A percentile compares a stretch with the other conserved stretches of the same genome.
Evolutionary conservation across 306 rosid genomes (phyloP).

Genomic region (Castanea sativa): DNA sequence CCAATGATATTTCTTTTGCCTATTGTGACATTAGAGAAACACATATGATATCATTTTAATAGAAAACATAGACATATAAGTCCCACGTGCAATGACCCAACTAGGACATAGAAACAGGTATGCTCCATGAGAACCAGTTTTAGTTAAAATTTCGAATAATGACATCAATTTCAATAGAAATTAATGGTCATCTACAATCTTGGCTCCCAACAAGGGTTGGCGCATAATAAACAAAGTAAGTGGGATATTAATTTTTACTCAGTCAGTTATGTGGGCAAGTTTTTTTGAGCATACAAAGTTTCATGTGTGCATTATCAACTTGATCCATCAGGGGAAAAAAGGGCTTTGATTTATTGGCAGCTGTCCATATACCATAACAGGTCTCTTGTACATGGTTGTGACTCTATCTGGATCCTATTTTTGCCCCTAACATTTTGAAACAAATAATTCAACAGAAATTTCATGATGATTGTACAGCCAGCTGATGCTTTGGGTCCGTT

Average conservation of each 20-base stretch:
- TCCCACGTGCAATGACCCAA: not conserved
- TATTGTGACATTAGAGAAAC: not conserved
- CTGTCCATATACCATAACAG: not conserved
- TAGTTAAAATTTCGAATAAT: not conserved
- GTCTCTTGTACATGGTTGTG: not conserved
- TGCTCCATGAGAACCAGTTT: not conserved
- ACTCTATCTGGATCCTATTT: not conserved
- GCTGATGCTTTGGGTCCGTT: no score
- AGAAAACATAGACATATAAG: not conserved
- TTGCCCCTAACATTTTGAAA: not conserved
- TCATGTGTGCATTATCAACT: not conserved
- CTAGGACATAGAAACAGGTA: not conserved
- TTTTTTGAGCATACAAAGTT: not conserved
- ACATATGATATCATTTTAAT: not conserved
- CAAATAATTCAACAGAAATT: not conserved
- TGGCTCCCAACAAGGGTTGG: not conserved
- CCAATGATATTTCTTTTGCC: not conserved
- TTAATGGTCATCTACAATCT: not conserved
- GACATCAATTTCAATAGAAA: not conserved
- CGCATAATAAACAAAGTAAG: no score
- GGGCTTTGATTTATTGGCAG: not conserved
- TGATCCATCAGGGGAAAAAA: not conserved
- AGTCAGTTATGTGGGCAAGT: no score
- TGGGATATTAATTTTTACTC: no score
- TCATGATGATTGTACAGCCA: not conserved